Conservation (phyloP, 192 early-diverging fungal genomes). For the Oehlia diaphana region DNA sequence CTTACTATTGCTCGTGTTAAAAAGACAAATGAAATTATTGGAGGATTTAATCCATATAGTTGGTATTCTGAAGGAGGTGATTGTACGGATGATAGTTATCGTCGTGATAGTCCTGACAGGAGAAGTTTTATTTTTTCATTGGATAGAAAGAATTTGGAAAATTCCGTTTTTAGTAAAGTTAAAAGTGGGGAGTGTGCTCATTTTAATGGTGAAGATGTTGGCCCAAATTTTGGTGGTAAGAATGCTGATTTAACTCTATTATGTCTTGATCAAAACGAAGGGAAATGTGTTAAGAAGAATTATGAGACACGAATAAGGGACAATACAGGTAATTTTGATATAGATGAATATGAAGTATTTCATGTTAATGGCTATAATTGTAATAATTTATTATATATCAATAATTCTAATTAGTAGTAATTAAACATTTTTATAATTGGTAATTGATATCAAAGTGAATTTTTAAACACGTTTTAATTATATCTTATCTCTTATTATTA, state of each 20-base stretch:
- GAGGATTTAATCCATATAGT: constrained; percentile 31
- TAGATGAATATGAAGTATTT: background rate
- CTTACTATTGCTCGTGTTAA: constrained; percentile 19
- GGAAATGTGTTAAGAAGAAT: background rate
- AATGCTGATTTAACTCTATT: background rate
- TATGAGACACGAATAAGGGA: background rate
- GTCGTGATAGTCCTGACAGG: background rate
- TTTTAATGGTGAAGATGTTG: background rate
- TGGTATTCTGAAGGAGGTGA: constrained; percentile 14
- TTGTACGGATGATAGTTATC: background rate
- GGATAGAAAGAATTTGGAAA: background rate
- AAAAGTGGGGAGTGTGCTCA: background rate
- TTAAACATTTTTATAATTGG: too few species aligned
- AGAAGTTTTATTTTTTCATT: constrained; percentile 4
- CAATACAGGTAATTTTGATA: background rate
- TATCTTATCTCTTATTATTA: too few species aligned
- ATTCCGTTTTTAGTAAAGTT: background rate
- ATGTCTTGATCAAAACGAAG: background rate
- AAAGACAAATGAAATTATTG: constrained; percentile 31
- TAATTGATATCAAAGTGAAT: too few species aligned
- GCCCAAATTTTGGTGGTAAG: background rate
- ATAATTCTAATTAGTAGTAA: too few species aligned
- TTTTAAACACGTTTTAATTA: too few species aligned
- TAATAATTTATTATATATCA: background rate
- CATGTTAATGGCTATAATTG: background rate